These are phyloP conservation scores for Cutaneotrichosporon arboriforme DNA, from an alignment of 1,284 basidiomycete species.

Conservation along the genomic window DNA sequence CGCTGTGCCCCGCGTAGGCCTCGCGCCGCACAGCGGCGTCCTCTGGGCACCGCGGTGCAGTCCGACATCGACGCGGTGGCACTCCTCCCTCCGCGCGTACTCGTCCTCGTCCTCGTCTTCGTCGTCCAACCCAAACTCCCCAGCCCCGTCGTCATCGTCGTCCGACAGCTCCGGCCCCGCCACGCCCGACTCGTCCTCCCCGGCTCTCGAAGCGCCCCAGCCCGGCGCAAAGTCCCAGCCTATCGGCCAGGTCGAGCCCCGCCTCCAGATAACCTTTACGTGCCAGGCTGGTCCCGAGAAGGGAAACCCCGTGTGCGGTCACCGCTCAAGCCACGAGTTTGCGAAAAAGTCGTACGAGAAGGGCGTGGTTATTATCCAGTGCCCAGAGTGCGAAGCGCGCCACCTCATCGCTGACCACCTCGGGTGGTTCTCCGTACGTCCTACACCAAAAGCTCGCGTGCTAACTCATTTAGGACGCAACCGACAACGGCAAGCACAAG, in stretches of 20 bases:
- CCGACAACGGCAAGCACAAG: constrained; percentile 62
- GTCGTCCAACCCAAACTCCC: not conserved
- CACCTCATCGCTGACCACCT: constrained; percentile 87
- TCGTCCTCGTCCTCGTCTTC: not conserved
- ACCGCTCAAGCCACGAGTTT: constrained; percentile 84
- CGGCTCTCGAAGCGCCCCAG: constrained; percentile 4
- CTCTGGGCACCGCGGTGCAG: not conserved
- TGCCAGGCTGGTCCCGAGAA: constrained; percentile 59
- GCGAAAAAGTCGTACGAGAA: constrained; percentile 74
- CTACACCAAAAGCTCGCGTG: no score
- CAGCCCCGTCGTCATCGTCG: not conserved
- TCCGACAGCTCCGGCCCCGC: not conserved
- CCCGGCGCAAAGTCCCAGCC: constrained; percentile 2
- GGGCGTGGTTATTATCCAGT: constrained; percentile 87
- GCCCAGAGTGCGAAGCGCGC: constrained; percentile 81
- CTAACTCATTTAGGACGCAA: constrained; percentile 44
- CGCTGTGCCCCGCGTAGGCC: no score
- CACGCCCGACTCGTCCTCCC: not conserved
- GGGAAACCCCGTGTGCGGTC: constrained; percentile 56
- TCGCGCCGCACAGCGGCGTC: no score
- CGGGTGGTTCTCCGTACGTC: constrained; percentile 68
- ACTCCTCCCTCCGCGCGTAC: not conserved
- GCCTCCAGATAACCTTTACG: constrained; percentile 66
- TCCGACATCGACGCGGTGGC: not conserved
- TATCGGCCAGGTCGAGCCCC: constrained; percentile 38